Percentiles rank a stretch among this genome's conserved stretches.
phyloP scores from a whole-genome alignment of 345 rosid genomes.

The Rubroshorea leprosula region DNA sequence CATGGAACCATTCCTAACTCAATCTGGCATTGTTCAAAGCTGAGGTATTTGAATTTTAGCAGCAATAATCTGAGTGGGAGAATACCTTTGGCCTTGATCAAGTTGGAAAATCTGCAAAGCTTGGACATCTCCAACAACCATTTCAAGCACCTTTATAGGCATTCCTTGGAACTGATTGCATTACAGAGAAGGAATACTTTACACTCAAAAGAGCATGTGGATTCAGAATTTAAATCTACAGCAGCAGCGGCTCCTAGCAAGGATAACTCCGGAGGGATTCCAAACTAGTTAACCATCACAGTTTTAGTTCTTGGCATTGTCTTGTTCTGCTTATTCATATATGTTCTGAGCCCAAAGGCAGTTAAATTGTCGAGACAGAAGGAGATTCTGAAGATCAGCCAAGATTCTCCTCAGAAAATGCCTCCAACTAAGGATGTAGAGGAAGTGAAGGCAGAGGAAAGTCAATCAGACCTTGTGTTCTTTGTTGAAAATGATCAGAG shows the following conservation, averaged over 20 bases:
- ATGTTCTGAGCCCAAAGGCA: slow-evolving; percentile 16
- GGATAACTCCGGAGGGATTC: background rate
- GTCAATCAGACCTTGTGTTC: slow-evolving; percentile 27
- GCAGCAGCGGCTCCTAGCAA: background rate
- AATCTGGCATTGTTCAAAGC: slow-evolving; percentile 23
- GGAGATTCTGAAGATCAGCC: slow-evolving; percentile 16
- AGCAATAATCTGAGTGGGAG: slow-evolving; percentile 36
- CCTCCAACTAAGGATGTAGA: slow-evolving; percentile 8
- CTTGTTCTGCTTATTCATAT: slow-evolving; percentile 21
- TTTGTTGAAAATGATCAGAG: slow-evolving; percentile 42
- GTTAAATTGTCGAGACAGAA: slow-evolving; percentile 23
- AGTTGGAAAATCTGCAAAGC: slow-evolving; percentile 25
- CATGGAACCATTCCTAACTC: slow-evolving; percentile 35
- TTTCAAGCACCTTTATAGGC: no score
- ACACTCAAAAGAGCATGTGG: background rate
- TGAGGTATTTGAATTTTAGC: slow-evolving; percentile 34
- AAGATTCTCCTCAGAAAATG: slow-evolving; percentile 26
- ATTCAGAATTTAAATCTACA: background rate
- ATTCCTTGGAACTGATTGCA: background rate
- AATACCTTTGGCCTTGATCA: slow-evolving; percentile 24
- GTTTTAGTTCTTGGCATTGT: slow-evolving; percentile 19
- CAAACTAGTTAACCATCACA: background rate
- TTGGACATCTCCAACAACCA: slow-evolving; percentile 40
- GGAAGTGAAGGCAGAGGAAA: slow-evolving; percentile 25
- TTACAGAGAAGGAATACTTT: background rate